Evolutionary conservation across 768 basidiomycete species (phyloP), one percentile per base, ranked within the genome.

Genomic region (Suillus americanus): DNA sequence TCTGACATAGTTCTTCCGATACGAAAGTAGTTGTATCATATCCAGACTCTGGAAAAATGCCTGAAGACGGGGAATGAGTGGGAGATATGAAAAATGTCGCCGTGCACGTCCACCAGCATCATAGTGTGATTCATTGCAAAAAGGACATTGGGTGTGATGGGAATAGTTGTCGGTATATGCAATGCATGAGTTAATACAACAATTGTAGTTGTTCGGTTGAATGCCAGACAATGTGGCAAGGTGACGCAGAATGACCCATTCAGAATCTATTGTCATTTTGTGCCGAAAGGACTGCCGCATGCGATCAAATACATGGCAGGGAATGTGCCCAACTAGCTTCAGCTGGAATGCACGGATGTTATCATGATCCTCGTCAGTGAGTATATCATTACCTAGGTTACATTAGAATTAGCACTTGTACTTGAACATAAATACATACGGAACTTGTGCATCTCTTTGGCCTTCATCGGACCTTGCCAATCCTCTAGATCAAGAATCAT

Each of bases 61-160:
- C 53, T 70, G 60, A 9, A 83, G 76, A 3, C 73, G 77, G 4
- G 76, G 78, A 30, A 30, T 30, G 28, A 30, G 28, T 30, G 28
- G 28, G 28, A 30, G 59, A 64, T 83, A 82, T 3, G 64, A 63
- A 66, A 80, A 82, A 3, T 60, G 56, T 40, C 68, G 28, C 28
- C 71, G 64, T 1, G 80, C 70, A 38, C 67, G 69, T 0, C 70
- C 70, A 41, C 61, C 46, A 30, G 62, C 1, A 48, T 71, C 51
- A 57, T 53, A 74, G 1, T 77, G 72, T 13, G 76, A n/a, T 51
- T 71, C 69, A 0, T 73, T 54, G 69, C 82, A 84, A 66, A 71
- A 71, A 1, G 77, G 77, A 62, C 83, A 85, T 20, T 18, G 7
- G 28, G 40, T 38, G 50, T 48, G 16, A 30, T 59, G 61, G 3